Evolutionary conservation across 1,284 basidiomycete genomes (phyloP), one percentile per base, ranked within the genome.

Genomic region (Ustilago lituana): DNA sequence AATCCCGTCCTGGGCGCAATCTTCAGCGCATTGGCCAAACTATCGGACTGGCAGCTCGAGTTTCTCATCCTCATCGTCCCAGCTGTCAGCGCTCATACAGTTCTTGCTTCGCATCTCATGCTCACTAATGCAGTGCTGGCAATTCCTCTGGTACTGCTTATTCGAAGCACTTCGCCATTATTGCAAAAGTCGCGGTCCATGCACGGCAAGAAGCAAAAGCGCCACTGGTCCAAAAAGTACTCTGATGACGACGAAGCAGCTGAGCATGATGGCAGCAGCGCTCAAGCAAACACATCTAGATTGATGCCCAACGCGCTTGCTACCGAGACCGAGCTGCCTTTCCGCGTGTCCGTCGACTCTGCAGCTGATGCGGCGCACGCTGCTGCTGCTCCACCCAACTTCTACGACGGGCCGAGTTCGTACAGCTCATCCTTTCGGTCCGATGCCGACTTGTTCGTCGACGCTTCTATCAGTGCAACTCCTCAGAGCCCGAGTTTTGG

Each of bases 31-130:
- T 14, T 43, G 4, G 46, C 14, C 7, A 48, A 7, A 26, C 10
- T 67, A 14, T 55, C 58, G 2, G 58, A 62, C 32, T 67, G 59
- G 70, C 58, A 64, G 45, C 47, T 85, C 19, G 89, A 93, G 81
- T 92, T 88, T 84, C 38, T 84, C 2, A 79, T 90, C 3, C 86
- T 94, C 10, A 86, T 90, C 20, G 59, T 91, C 0, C 94, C 94
- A 0, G 85, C 94, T 9, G 85, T 94, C 1, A 84, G 93, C 3
- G 89, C 88, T 1, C 87, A 94, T 82, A 96, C 94, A 0, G 51
- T 90, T 23, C 89, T 90, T 66, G 89, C 92, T 0, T 81, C 86
- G 17, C 82, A 84, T 6, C 88, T 92, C 0, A 63, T 84, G 0
- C 45, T 84, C 1, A 85, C 93, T 38, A 87, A 87, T 37, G 79